These are phyloP conservation scores for Globisporangium paroecandrum DNA, from an alignment of 352 stramenopile species.

Conservation along the genomic window DNA sequence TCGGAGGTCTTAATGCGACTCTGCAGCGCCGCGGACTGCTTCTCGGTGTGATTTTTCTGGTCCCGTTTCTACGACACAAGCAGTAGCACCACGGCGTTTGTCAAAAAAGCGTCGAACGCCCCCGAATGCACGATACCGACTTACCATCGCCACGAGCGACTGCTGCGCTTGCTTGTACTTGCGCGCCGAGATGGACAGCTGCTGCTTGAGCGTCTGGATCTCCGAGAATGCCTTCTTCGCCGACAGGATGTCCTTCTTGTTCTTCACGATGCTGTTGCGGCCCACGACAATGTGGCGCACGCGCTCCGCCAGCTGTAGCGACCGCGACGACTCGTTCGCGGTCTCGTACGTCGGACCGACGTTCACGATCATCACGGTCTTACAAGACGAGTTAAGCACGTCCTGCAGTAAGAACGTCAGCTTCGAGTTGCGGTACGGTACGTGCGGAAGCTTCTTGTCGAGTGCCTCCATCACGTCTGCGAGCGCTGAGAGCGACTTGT, in stretches of 20 bases:
- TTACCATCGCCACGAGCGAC: constrained; percentile 87
- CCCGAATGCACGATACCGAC: constrained; percentile 30
- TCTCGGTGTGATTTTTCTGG: constrained; percentile 90
- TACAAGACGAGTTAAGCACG: constrained; percentile 86
- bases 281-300: constrained; percentile 79
- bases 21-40: constrained; percentile 71
- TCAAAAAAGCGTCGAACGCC: constrained; percentile 14
- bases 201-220: constrained; percentile 92
- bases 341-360: constrained; percentile 82
- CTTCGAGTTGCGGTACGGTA: constrained; percentile 98
- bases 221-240: constrained; percentile 93
- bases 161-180: constrained; percentile 89
- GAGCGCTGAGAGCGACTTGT: constrained; percentile 90
- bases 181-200: constrained; percentile 85
- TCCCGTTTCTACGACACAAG: constrained; percentile 81
- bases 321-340: constrained; percentile 83
- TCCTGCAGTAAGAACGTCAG: constrained; percentile 97
- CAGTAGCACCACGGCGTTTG: constrained; percentile 22
- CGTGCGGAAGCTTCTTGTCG: constrained; percentile 88
- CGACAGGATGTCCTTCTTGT: constrained; percentile 84
- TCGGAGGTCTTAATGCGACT: constrained; percentile 82
- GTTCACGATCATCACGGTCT: constrained; percentile 95
- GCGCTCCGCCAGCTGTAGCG: constrained; percentile 84
- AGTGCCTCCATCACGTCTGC: constrained; percentile 92
- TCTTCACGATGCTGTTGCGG: constrained; percentile 77